Percentiles rank a stretch among this genome's conserved stretches.
These are phyloP conservation scores for Leccinum incarnatum DNA, from an alignment of 768 basidiomycete species.

Conservation along the genomic window DNA sequence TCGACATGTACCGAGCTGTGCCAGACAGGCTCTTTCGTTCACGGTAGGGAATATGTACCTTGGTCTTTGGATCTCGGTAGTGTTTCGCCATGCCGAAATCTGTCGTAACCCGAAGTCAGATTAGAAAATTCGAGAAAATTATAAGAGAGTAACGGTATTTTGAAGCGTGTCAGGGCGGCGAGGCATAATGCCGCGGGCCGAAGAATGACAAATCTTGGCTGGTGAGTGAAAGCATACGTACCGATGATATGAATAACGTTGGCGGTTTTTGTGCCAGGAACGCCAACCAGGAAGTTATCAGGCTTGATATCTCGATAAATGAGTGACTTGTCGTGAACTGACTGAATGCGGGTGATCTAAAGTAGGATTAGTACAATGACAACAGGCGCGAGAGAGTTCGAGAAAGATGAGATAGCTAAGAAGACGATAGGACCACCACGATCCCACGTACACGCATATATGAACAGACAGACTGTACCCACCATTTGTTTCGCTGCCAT, in stretches of 20 bases:
- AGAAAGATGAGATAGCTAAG: constrained; percentile 1
- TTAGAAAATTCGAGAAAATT: constrained; percentile 1
- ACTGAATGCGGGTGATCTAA: constrained; percentile 93
- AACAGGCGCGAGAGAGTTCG: neutral
- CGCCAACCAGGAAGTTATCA: constrained; percentile 97
- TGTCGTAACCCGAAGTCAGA: constrained; percentile 31
- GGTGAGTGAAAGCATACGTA: constrained; percentile 36
- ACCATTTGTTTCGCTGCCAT: constrained; percentile 99
- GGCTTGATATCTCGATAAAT: constrained; percentile 99
- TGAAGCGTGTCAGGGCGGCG: neutral
- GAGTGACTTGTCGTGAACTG: constrained; percentile 96
- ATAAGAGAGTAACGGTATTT: neutral
- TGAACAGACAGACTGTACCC: constrained; percentile 23
- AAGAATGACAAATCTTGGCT: constrained; percentile 8
- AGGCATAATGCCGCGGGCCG: constrained; percentile 2
- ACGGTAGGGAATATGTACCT: constrained; percentile 97
- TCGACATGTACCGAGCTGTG: constrained; percentile 98
- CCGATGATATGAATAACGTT: constrained; percentile 87
- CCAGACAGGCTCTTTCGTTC: constrained; percentile 96
- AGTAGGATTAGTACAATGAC: constrained; percentile 8
- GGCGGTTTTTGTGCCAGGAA: constrained; percentile 86
- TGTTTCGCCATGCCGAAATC: constrained; percentile 99
- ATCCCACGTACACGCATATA: constrained; percentile 1
- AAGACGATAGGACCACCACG: neutral
- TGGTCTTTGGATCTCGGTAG: constrained; percentile 97